Evolutionary conservation across 2,329 filamentous ascomycete species (phyloP), one percentile per base, ranked within the genome.

Genomic region (Rhynchosporium agropyri): DNA sequence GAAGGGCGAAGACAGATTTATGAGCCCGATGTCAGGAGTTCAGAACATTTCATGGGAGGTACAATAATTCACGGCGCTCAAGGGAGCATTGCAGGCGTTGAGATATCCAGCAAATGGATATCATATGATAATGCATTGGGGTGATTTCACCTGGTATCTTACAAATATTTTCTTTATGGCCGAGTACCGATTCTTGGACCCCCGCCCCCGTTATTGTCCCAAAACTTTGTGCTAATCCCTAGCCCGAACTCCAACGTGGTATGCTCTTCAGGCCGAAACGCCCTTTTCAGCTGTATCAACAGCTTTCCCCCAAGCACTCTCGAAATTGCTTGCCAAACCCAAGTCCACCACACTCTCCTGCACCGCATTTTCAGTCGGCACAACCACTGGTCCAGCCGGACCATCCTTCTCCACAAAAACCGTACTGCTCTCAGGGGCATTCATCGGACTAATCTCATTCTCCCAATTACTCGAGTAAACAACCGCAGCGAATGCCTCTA

Each of bases 381-480:
- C 43, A 12, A 68, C 63, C 48, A 68, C 65, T 56, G 62, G 53
- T 33, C 60, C 65, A 33, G 45, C 60, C 31, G 63, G 62, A 2
- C 57, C 59, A 53, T 67, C 65, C 43, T 68, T 67, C 45, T 65
- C 54, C 4, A 53, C 50, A 10, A 53, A 38, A 1, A 53, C 33
- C 1, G 50, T 53, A 38, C 50, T 53, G 33, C 50, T 53, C 50
- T 53, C 50, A 26, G 46, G 50, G 12, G 66, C 67, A 9, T 67
- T 63, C 53, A 71, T 61, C 1, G 72, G 72, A 20, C 77, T 79
- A 62, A 89, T 84, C 77, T 89, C 86, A 66, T 80, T 85, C 74
- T 88, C 84, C 85, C 86, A 95, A 75, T 96, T 95, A 74, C 89
- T 93, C 57, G 88, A 91, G 76, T 95, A 96, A 45, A 96, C 91